Percentiles rank a stretch among this genome's conserved stretches.
Evolutionary conservation across 2,329 filamentous ascomycete genomes (phyloP).

Genomic region (Sporothrix euskadiensis): DNA sequence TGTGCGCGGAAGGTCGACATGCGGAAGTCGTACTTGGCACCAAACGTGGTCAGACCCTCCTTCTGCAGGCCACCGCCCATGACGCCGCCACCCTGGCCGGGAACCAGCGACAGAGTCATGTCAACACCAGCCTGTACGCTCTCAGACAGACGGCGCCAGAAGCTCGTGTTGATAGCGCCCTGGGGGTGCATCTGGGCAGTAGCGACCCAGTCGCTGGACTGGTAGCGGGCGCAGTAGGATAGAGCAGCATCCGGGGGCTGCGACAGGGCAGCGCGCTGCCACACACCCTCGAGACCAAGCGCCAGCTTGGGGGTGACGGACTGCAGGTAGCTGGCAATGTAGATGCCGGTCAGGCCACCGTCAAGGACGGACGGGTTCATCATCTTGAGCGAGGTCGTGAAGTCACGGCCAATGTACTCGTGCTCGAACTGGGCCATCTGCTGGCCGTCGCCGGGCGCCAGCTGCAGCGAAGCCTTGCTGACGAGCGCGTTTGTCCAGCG

Average conservation of each 20-base stretch:
- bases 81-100: constrained; percentile 54
- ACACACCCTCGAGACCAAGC: constrained; percentile 87
- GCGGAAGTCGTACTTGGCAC: constrained; percentile 97
- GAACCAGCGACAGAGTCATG: constrained; percentile 80
- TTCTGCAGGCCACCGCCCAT: constrained; percentile 78
- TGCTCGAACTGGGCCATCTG: constrained; percentile 93
- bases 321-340: constrained; percentile 94
- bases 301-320: constrained; percentile 84
- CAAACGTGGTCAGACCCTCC: constrained; percentile 87
- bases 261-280: constrained; percentile 82
- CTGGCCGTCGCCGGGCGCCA: constrained; percentile 73
- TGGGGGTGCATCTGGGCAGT: constrained; percentile 87
- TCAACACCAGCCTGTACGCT: constrained; percentile 96
- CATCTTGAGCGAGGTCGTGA: constrained; percentile 88
- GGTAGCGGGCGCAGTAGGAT: constrained; percentile 91
- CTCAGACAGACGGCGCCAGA: constrained; percentile 90
- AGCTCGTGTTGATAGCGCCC: constrained; percentile 84
- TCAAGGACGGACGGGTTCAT: constrained; percentile 94
- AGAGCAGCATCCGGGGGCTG: constrained; percentile 87
- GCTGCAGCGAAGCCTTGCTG: constrained; percentile 84
- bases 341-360: constrained; percentile 90
- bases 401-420: constrained; percentile 91
- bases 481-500: constrained; percentile 76
- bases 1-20: constrained; percentile 94
- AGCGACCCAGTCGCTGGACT: constrained; percentile 87